These are phyloP conservation scores for Truncatella angustata DNA, from an alignment of 2,329 filamentous ascomycete genomes.

Conservation along the genomic window DNA sequence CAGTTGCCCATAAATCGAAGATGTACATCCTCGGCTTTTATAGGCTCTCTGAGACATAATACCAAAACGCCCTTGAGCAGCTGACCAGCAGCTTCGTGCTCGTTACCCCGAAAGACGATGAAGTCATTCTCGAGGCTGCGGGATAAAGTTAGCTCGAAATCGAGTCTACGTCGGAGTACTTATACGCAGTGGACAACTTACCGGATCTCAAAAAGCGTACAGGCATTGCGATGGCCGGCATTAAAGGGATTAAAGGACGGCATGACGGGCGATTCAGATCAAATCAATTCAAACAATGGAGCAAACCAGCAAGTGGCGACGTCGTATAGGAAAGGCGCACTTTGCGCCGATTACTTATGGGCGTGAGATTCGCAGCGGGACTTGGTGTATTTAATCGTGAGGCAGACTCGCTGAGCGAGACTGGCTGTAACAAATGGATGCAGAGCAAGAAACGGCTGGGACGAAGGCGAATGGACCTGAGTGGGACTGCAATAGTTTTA, in stretches of 20 bases:
- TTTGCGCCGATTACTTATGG: background rate
- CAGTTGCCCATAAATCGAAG: conserved; percentile 69
- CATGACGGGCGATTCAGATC: conserved; percentile 22
- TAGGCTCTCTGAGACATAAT: conserved; percentile 65
- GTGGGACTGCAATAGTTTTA: conserved; percentile 10
- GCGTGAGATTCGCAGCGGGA: background rate
- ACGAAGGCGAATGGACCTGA: background rate
- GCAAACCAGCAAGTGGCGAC: background rate
- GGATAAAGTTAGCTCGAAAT: background rate
- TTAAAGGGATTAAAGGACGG: conserved; percentile 30
- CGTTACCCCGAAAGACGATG: conserved; percentile 72
- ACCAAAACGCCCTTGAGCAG: conserved; percentile 72
- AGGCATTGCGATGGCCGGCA: conserved; percentile 26
- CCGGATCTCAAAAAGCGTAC: conserved; percentile 35
- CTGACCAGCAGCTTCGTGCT: conserved; percentile 74
- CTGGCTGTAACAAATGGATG: background rate
- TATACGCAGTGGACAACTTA: conserved; percentile 12
- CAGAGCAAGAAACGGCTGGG: background rate
- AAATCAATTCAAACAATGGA: background rate
- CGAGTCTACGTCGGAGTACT: background rate
- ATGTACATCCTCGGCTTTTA: conserved; percentile 72
- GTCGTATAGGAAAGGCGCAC: background rate
- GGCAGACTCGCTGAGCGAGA: background rate
- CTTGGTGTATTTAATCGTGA: background rate
- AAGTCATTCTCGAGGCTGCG: conserved; percentile 73